Percentiles rank a stretch among this genome's conserved stretches.
phyloP scores from a whole-genome alignment of 2,329 filamentous ascomycete genomes.

The Stagonosporopsis rhizophila region DNA sequence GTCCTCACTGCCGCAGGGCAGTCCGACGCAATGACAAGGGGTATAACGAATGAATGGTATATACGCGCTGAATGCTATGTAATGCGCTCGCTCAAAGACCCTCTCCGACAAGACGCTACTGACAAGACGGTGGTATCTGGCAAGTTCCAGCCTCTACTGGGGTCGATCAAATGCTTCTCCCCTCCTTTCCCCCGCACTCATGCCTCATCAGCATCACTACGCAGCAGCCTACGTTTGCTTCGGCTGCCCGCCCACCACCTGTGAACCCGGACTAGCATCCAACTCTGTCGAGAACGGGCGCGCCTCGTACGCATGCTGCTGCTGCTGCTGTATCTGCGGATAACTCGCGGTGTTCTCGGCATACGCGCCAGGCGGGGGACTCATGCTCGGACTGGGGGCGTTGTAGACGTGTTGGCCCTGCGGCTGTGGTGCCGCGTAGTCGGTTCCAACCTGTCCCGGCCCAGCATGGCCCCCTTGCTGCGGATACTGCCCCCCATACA shows the following conservation, averaged over 20 bases:
- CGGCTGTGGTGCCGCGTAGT: not conserved
- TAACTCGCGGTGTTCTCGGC: conserved; percentile 11
- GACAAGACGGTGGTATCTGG: too few relatives aligned
- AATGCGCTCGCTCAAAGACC: not conserved
- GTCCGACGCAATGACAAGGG: not conserved
- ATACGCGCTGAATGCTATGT: not conserved
- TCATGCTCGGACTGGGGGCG: conserved; percentile 20
- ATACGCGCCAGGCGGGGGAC: conserved; percentile 15
- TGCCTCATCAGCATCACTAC: not conserved
- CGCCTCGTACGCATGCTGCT: conserved; percentile 13
- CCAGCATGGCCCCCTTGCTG: conserved; percentile 19
- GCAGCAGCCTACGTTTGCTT: not conserved
- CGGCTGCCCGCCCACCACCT: not conserved
- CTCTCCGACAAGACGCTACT: too few relatives aligned
- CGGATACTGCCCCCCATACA: conserved; percentile 22
- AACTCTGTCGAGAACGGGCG: conserved; percentile 33
- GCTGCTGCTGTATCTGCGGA: not conserved
- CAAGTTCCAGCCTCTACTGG: too few relatives aligned
- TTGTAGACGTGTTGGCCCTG: conserved; percentile 18
- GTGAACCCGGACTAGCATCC: conserved; percentile 19
- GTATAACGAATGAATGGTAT: not conserved
- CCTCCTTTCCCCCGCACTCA: too few relatives aligned
- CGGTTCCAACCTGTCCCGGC: not conserved
- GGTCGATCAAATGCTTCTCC: too few relatives aligned
- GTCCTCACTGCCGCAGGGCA: too few relatives aligned